Conservation (phyloP, 768 basidiomycete genomes). For the Clavaria fumosa region DNA sequence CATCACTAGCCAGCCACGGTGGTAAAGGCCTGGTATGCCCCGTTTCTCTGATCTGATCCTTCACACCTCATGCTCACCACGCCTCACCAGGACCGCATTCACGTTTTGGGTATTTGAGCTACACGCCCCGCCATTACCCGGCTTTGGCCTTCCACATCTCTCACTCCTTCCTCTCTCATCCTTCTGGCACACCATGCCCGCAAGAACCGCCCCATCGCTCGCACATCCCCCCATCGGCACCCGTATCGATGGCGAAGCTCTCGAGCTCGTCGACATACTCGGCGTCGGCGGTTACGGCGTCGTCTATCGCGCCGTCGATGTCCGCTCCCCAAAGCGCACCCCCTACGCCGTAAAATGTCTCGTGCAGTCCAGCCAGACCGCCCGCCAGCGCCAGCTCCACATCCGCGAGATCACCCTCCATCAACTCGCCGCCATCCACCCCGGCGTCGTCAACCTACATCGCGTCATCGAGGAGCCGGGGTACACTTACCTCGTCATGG, state of each 20-base stretch:
- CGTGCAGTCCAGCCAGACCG: slow-evolving; percentile 29
- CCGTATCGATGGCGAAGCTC: slow-evolving; percentile 64
- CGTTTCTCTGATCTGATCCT: no score
- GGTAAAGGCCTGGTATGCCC: no score
- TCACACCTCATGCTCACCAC: slow-evolving; percentile 11
- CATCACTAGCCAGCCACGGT: no score
- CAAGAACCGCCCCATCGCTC: slow-evolving; percentile 19
- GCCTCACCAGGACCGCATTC: slow-evolving; percentile 8
- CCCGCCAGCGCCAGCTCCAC: slow-evolving; percentile 61
- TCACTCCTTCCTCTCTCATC: background rate
- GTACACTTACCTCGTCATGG: slow-evolving; percentile 85
- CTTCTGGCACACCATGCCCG: slow-evolving; percentile 17
- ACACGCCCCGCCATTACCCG: background rate
- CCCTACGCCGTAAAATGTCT: slow-evolving; percentile 91
- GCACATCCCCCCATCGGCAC: slow-evolving; percentile 46
- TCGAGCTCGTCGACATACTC: slow-evolving; percentile 75
- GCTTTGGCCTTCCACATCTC: background rate
- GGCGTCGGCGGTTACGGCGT: slow-evolving; percentile 93
- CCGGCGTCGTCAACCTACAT: slow-evolving; percentile 77
- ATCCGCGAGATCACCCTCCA: slow-evolving; percentile 80
- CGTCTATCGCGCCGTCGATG: slow-evolving; percentile 78
- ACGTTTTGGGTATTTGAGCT: background rate
- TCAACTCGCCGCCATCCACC: slow-evolving; percentile 57
- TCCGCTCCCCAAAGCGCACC: slow-evolving; percentile 28
- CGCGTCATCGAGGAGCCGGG: slow-evolving; percentile 72